Evolutionary conservation across 305 asterid genomes (phyloP), one percentile per base, ranked within the genome.

Genomic region (Solanum hybrid): DNA sequence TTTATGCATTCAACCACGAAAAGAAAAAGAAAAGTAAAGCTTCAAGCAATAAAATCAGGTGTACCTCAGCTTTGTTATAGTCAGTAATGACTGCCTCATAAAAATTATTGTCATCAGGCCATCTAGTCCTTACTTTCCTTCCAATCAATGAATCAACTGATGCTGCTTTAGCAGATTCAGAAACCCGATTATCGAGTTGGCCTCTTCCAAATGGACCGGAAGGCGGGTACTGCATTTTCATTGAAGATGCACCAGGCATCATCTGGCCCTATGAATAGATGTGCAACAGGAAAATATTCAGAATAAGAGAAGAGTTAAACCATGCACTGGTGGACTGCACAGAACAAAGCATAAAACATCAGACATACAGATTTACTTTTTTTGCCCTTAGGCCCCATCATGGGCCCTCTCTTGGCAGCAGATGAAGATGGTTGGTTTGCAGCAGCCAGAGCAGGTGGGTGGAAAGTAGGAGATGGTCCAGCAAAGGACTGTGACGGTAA

Each of bases 31-130:
- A 24, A 24, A 36, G n/a, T 20, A 71, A 67, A 87, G 79, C 76
- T 33, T 39, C 18, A 73, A 26, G 75, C 18, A 46, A 51, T 20
- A 89, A 81, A 90, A 64, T 81, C 76, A 86, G 24, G 89, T 42
- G 73, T 94, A 96, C 99, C 97, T 95, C 95, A 31, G 61, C 89
- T 51, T 94, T 92, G 92, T 96, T 92, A 89, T 95, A 96, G 90
- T 94, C 94, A 78, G 97, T 93, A 86, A 97, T 96, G 83, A 95
- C 92, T 88, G 98, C 99, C 91, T 96, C 99, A 91, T 97, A 97
- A 80, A 97, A 97, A 89, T 90, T 96, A 90, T 96, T 96, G 93
- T 96, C 99, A 85, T 95, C 99, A 81, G 99, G 98, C 98, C 98
- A 96, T 90, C 97, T 92, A 35, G 97, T 97, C 92, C 95, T 94